A percentile compares a stretch with the other conserved stretches of the same genome.
Conservation (phyloP, 352 stramenopile species). For the Phytophthora litchii region DNA sequence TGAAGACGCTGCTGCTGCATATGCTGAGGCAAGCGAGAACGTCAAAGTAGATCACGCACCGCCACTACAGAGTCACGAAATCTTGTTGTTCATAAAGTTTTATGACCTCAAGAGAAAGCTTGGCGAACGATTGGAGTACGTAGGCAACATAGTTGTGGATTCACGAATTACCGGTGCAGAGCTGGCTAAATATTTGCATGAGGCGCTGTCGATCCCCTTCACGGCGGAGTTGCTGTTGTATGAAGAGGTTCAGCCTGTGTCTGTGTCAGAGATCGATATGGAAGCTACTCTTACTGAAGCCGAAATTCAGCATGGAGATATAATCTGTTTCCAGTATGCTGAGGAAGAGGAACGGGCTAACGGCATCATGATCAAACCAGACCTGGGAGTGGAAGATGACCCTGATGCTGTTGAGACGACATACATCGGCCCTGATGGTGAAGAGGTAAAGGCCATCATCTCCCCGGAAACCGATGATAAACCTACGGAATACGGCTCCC, state of each 20-base stretch:
- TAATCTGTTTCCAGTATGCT: conserved; percentile 79
- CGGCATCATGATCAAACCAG: conserved; percentile 18
- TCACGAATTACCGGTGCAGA: conserved; percentile 59
- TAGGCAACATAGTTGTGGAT: conserved; percentile 81
- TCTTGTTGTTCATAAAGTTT: conserved; percentile 86
- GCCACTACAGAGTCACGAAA: conserved; percentile 49
- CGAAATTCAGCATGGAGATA: conserved; percentile 87
- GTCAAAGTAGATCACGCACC: conserved; percentile 14
- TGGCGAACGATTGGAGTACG: conserved; percentile 72
- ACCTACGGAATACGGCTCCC: conserved; percentile 8
- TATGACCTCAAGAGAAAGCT: conserved; percentile 75
- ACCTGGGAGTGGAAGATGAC: conserved; percentile 36
- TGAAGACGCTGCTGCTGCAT: conserved; percentile 17
- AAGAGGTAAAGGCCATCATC: conserved; percentile 32
- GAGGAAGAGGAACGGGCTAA: conserved; percentile 39
- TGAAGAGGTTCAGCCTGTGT: conserved; percentile 76
- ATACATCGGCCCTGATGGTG: conserved; percentile 32
- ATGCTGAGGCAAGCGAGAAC: conserved; percentile 14
- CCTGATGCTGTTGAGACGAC: conserved; percentile 27
- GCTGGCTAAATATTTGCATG: conserved; percentile 53
- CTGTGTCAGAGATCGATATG: conserved; percentile 64
- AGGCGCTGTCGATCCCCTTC: conserved; percentile 56
- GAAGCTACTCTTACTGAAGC: conserved; percentile 43
- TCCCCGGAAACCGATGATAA: conserved; percentile 25
- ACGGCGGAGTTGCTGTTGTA: conserved; percentile 68